phyloP scores from a whole-genome alignment of 768 basidiomycete species.

The Tylopilus felleus region DNA sequence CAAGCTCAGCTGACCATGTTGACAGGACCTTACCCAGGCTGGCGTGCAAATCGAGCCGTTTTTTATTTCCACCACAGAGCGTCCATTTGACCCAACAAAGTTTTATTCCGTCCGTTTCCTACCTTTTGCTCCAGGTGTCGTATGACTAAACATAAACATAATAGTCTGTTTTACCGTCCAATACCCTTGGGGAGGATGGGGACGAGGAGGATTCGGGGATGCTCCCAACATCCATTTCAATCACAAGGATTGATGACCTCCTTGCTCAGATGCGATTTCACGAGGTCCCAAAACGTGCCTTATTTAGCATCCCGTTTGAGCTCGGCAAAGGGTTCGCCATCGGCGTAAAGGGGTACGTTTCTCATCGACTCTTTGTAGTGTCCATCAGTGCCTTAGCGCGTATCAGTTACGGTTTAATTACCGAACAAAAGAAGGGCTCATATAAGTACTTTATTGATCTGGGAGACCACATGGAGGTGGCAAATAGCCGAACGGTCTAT shows the following conservation, averaged over 20 bases:
- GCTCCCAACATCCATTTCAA: conserved; percentile 69
- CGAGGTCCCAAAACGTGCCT: conserved; percentile 78
- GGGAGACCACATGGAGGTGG: conserved; percentile 76
- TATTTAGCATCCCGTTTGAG: conserved; percentile 78
- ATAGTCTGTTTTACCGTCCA: conserved; percentile 59
- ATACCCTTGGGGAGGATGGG: conserved; percentile 41
- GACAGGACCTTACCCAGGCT: conserved; percentile 75
- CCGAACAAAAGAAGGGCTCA: conserved; percentile 79
- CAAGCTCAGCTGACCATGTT: not conserved
- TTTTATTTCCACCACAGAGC: conserved; percentile 71
- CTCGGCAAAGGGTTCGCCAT: conserved; percentile 72
- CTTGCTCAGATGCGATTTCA: conserved; percentile 77
- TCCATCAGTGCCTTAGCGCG: conserved; percentile 4
- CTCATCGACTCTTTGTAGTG: not conserved
- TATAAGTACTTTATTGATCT: conserved; percentile 83
- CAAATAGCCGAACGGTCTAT: conserved; percentile 63
- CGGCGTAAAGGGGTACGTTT: conserved; percentile 74
- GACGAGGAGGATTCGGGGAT: conserved; percentile 50
- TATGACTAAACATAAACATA: conserved; percentile 4
- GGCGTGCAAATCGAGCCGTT: conserved; percentile 84
- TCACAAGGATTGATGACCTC: conserved; percentile 74
- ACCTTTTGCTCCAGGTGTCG: not conserved
- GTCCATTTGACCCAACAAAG: conserved; percentile 65
- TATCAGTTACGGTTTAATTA: conserved; percentile 79
- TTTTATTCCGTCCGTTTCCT: conserved; percentile 69